Conservation (phyloP, 495 filamentous ascomycete species). For the Hypoxylon trugodes region DNA sequence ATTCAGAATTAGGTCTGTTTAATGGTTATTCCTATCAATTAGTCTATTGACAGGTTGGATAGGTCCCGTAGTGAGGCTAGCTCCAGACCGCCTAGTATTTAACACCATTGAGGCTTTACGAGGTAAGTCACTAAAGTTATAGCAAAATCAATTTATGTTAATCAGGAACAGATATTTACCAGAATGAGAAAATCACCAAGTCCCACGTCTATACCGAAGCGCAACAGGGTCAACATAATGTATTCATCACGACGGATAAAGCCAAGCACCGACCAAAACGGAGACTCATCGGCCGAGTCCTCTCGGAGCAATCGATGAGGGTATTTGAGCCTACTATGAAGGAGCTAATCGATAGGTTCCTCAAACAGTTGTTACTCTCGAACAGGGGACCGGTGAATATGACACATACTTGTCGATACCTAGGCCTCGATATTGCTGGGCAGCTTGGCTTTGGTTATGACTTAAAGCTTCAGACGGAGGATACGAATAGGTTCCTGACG, state of each 20-base stretch:
- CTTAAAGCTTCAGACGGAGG: slow-evolving; percentile 13
- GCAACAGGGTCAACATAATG: slow-evolving; percentile 2
- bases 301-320: slow-evolving; percentile 27
- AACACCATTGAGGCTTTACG: slow-evolving; percentile 31
- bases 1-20: slow-evolving; percentile 15
- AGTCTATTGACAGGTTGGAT: background rate
- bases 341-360: slow-evolving; percentile 26
- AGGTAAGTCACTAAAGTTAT: slow-evolving; percentile 27
- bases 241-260: slow-evolving; percentile 20
- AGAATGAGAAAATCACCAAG: slow-evolving; percentile 26
- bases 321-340: slow-evolving; percentile 26
- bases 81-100: slow-evolving; percentile 37
- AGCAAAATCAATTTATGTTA: too few relatives aligned
- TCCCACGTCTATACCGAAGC: slow-evolving; percentile 14
- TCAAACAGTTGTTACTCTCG: background rate
- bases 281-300: slow-evolving; percentile 21
- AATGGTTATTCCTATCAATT: background rate
- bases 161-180: slow-evolving; percentile 18
- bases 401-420: slow-evolving; percentile 1
- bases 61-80: slow-evolving; percentile 36
- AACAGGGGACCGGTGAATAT: slow-evolving; percentile 32
- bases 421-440: slow-evolving; percentile 26
- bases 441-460: slow-evolving; percentile 28
- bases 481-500: slow-evolving; percentile 17
- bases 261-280: slow-evolving; percentile 26